phyloP scores from a whole-genome alignment of 1,139 yeast genomes.

The Taphrina wiesneri region DNA sequence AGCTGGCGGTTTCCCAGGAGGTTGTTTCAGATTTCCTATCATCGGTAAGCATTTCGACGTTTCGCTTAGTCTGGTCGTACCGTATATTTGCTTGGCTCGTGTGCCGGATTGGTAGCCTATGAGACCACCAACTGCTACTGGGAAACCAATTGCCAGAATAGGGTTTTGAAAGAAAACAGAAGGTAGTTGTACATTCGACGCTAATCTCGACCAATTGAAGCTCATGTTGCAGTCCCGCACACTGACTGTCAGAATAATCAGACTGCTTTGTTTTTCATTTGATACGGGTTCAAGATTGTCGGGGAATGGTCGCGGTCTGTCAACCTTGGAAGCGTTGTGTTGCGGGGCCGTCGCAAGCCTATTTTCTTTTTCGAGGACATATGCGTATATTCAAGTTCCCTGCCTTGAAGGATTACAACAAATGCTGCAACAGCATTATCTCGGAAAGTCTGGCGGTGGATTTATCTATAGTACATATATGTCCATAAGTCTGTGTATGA shows the following conservation, averaged over 20 bases:
- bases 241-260: too few species aligned
- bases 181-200: constrained; percentile 3
- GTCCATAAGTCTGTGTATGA: background rate
- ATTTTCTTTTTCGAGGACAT: background rate
- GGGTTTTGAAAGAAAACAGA: constrained; percentile 25
- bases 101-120: constrained; percentile 27
- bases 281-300: too few species aligned
- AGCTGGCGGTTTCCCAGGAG: constrained; percentile 35
- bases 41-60: background rate
- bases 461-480: background rate
- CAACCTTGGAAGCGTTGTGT: background rate
- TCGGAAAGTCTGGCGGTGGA: too few species aligned
- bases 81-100: constrained; percentile 22
- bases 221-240: background rate
- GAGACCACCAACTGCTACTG: constrained; percentile 24
- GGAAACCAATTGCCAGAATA: constrained; percentile 18
- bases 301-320: too few species aligned
- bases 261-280: too few species aligned
- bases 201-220: background rate
- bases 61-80: background rate
- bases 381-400: background rate
- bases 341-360: background rate
- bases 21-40: constrained; percentile 28
- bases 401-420: too few species aligned
- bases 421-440: background rate